A percentile compares a stretch with the other conserved stretches of the same genome.
These are phyloP conservation scores for Salmacisia buchloeana DNA, from an alignment of 1,284 basidiomycete genomes.

Conservation along the genomic window DNA sequence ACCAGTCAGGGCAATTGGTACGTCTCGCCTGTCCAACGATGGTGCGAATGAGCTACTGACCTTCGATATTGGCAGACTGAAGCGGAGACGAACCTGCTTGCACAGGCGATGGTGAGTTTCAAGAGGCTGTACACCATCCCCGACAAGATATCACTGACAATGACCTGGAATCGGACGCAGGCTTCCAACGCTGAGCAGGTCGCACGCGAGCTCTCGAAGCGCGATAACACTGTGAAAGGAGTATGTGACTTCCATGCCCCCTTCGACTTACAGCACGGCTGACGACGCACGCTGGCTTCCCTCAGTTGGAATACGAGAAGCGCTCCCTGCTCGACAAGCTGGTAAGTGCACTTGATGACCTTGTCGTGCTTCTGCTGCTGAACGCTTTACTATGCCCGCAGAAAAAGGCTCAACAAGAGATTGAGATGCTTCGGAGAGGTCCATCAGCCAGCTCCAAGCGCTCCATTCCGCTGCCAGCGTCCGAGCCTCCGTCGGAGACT, in stretches of 20 bases:
- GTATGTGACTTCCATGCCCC: no score
- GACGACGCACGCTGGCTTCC: no score
- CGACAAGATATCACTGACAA: background rate
- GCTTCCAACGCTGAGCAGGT: slow-evolving; percentile 4
- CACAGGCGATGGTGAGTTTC: background rate
- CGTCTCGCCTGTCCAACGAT: background rate
- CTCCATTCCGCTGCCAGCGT: background rate
- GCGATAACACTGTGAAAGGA: slow-evolving; percentile 2
- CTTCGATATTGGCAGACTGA: background rate
- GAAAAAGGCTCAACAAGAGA: slow-evolving; percentile 7
- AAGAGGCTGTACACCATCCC: background rate
- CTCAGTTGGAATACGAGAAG: slow-evolving; percentile 2
- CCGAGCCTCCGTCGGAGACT: background rate
- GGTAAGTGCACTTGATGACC: background rate
- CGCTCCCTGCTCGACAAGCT: slow-evolving; percentile 3
- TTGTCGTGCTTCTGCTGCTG: background rate
- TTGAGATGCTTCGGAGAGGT: background rate
- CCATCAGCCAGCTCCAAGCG: background rate
- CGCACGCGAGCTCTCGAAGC: background rate
- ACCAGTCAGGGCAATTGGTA: slow-evolving; percentile 2
- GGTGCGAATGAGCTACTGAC: no score
- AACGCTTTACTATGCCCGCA: background rate
- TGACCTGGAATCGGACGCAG: background rate
- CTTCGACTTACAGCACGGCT: no score
- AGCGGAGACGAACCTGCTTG: background rate